Base-by-base conservation (phyloP, 371 early-diverging fungal species). In the Mycotypha africana region DNA sequence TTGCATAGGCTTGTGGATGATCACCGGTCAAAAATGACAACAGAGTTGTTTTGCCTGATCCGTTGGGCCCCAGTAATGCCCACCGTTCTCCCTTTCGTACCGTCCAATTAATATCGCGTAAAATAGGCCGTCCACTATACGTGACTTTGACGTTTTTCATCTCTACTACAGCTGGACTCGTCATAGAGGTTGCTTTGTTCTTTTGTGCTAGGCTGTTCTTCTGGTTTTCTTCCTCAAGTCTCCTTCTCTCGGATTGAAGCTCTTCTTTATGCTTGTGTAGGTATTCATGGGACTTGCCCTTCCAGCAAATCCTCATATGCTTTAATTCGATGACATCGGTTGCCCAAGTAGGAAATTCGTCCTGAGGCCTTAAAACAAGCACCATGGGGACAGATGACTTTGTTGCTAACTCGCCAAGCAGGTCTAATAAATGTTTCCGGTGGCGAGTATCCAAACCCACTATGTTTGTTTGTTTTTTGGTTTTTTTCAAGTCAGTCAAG, bases 1-100 rank as follows among this genome's bases (percentile, higher is more conserved):
- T 82, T 8, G 78, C 68, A 53, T 78, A 82, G 0, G 82, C 77
- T 47, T 82, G 82, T 6, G 78, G 83, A 65, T 82, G 76, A 51
- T 82, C 83, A 26, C 78, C 83, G 1, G 73, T 64, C 24, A 82
- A 44, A n/a, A 82, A 63, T 1, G 83, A 71, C 9, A 82, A 49
- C 1, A 82, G 62, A 0, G 83, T 82, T 5, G 78, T 78, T 53
- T 82, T 82, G 4, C 83, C 83, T 5, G 78, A 77, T 2, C 82
- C 78, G 47, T 80, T 78, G 3, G 73, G 68, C 1, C 78, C 82
- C 20, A 75, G 28, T 10, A 81, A 50, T 7, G 69, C 78, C 82
- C 82, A 82, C 37, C 67, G 37, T 26, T 82, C 79, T 1, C 80
- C 79, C 25, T 63, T 46, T 2, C 60, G 47, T 2, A 82, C 69